A percentile compares a stretch with the other conserved stretches of the same genome.
These are phyloP conservation scores for Talaromyces stipitatus DNA, from an alignment of 495 filamentous ascomycete genomes.

Conservation along the genomic window DNA sequence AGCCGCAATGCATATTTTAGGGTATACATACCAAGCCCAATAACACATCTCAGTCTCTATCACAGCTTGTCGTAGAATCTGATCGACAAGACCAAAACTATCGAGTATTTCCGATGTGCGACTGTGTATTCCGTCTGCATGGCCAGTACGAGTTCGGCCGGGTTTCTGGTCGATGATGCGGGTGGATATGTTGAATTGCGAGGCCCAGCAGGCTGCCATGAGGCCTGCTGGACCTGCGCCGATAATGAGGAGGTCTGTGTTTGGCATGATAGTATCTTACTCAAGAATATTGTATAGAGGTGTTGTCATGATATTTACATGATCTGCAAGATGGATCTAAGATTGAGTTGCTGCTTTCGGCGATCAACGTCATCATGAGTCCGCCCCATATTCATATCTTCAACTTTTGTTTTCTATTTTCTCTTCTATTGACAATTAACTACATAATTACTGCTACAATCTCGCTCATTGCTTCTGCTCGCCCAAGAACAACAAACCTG, in stretches of 20 bases:
- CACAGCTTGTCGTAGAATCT: slow-evolving; percentile 52
- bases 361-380: background rate
- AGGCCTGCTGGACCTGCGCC: slow-evolving; percentile 54
- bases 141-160: slow-evolving; percentile 43
- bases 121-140: slow-evolving; percentile 65
- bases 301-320: too few species aligned
- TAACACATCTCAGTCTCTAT: slow-evolving; percentile 51
- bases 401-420: background rate
- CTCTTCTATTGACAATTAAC: background rate
- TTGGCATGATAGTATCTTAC: background rate
- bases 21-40: slow-evolving; percentile 24
- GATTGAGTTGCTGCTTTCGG: background rate
- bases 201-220: slow-evolving; percentile 51
- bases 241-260: slow-evolving; percentile 42
- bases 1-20: background rate
- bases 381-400: background rate
- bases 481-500: background rate
- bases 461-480: background rate
- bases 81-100: slow-evolving; percentile 56
- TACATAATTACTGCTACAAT: background rate
- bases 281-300: too few species aligned
- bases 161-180: slow-evolving; percentile 50
- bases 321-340: background rate
- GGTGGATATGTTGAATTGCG: slow-evolving; percentile 39
- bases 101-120: slow-evolving; percentile 67